A percentile compares a stretch with the other conserved stretches of the same genome.
Evolutionary conservation across 352 stramenopile species (phyloP).

Genomic region (Globisporangium canariense): DNA sequence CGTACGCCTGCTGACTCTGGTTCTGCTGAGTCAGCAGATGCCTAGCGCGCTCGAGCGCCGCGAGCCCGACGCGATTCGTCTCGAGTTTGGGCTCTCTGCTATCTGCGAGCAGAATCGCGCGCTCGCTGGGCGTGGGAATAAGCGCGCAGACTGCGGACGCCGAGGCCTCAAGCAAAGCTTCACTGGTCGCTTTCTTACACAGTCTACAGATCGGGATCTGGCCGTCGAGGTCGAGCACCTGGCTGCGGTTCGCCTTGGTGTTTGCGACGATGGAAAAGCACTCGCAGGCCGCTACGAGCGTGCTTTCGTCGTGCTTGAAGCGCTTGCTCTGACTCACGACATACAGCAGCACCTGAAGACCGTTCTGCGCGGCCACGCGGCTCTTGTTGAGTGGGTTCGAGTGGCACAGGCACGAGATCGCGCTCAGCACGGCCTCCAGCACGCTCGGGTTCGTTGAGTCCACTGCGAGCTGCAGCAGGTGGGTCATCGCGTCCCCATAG

Average conservation of each 20-base stretch:
- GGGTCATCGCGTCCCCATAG: constrained; percentile 62
- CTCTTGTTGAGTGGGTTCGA: constrained; percentile 65
- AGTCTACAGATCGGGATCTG: constrained; percentile 51
- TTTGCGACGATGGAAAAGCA: constrained; percentile 47
- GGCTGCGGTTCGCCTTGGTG: constrained; percentile 38
- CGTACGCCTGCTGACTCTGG: neutral
- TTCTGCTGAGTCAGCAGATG: constrained; percentile 29
- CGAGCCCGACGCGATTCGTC: constrained; percentile 38
- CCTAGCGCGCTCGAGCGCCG: constrained; percentile 41
- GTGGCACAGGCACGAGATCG: constrained; percentile 57
- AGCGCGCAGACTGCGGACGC: constrained; percentile 49
- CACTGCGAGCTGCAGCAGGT: constrained; percentile 59
- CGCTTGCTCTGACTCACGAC: constrained; percentile 35
- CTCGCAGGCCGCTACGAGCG: constrained; percentile 48
- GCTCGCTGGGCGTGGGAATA: constrained; percentile 39
- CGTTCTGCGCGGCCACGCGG: constrained; percentile 58
- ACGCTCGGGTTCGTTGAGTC: constrained; percentile 40
- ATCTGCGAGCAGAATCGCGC: constrained; percentile 34
- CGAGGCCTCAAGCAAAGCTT: constrained; percentile 35
- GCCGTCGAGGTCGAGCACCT: constrained; percentile 56
- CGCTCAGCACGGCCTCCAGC: constrained; percentile 41
- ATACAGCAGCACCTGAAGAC: constrained; percentile 68
- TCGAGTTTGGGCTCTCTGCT: constrained; percentile 62
- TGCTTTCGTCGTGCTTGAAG: constrained; percentile 28
- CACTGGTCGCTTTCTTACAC: constrained; percentile 33